Base-by-base conservation (phyloP, 495 filamentous ascomycete genomes). In the Daldinia grandis region DNA sequence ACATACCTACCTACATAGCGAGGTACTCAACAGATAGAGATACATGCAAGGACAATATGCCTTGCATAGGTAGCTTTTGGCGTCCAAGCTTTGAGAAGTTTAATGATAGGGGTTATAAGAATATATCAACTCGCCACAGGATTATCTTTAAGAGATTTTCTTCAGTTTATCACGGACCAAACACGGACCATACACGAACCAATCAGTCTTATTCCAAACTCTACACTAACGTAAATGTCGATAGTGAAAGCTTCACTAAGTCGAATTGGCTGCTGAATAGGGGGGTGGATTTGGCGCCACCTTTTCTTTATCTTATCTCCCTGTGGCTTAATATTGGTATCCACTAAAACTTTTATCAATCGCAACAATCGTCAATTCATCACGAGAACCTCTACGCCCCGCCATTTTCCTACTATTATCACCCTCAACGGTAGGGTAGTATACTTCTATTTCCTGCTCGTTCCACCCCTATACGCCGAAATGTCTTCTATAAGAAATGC, bases 401-500 rank as follows among this genome's bases (percentile, higher is more conserved):
- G 58, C 66, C 33, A 54, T 15, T 21, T 10, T 21, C 0, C 47
- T 51, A 60, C 24, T 25, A 61, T 28, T 56, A 58, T 24, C 30
- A 31, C 17, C 47, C 10, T 38, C 27, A 44, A 17, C 7, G 28
- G 15, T 38, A 58, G 6, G 55, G 37, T 24, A 17, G 14, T 33
- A 15, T 15, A 37, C 28, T 27, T 38, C 31, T 50, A 38, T 15
- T 35, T 24, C 31, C 42, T 8, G 21, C 6, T 27, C 2, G 5
- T 27, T 30, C 21, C 15, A 21, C 30, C 35, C 21, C 15, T 56
- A 50, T 19, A 28, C 30, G 4, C 40, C 66, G 78, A 40, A 54
- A 94, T 95, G 92, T 94, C 92, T 17, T 92, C 92, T 44, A 88
- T 94, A 81, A 85, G 92, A 66, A 95, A 95, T 78, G 89, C 91